Evolutionary conservation across 2,329 filamentous ascomycete genomes (phyloP).

Genomic region (Helminthosporium solani): DNA sequence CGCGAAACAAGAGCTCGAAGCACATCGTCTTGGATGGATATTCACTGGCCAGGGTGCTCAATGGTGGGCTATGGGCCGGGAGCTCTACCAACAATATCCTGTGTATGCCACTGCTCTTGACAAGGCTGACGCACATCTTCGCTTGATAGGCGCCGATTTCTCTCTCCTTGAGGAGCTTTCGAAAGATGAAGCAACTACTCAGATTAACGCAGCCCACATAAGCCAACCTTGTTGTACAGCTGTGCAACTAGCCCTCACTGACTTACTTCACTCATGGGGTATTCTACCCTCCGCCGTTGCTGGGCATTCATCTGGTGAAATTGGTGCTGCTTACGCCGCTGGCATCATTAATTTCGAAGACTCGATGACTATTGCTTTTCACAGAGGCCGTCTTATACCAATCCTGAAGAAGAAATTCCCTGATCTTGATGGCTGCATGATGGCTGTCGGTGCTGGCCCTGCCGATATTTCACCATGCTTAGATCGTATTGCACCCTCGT

Average conservation of each 20-base stretch:
- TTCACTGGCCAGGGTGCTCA: conserved; percentile 40
- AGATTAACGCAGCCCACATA: conserved; percentile 22
- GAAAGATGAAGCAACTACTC: conserved; percentile 20
- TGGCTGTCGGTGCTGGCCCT: conserved; percentile 22
- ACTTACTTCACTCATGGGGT: conserved; percentile 28
- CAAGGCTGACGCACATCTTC: conserved; percentile 9
- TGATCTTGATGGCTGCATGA: conserved; percentile 20
- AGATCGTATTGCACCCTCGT: conserved; percentile 7
- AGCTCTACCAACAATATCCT: conserved; percentile 12
- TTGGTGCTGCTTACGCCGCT: conserved; percentile 32
- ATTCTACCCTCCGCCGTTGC: conserved; percentile 24
- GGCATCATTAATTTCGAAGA: conserved; percentile 19
- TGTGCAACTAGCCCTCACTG: conserved; percentile 29
- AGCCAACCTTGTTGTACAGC: conserved; percentile 33
- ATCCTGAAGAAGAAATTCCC: conserved; percentile 21
- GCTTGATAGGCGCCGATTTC: conserved; percentile 13
- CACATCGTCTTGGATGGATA: conserved; percentile 22
- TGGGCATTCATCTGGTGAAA: conserved; percentile 36
- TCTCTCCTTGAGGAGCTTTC: conserved; percentile 18
- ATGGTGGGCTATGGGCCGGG: conserved; percentile 34
- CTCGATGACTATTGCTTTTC: conserved; percentile 29
- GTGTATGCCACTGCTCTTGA: conserved; percentile 12
- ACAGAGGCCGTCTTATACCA: conserved; percentile 23
- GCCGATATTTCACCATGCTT: conserved; percentile 17
- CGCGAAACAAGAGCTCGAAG: conserved; percentile 20